phyloP scores from a whole-genome alignment of 2,329 filamentous ascomycete genomes.

The Clonostachys sp. region DNA sequence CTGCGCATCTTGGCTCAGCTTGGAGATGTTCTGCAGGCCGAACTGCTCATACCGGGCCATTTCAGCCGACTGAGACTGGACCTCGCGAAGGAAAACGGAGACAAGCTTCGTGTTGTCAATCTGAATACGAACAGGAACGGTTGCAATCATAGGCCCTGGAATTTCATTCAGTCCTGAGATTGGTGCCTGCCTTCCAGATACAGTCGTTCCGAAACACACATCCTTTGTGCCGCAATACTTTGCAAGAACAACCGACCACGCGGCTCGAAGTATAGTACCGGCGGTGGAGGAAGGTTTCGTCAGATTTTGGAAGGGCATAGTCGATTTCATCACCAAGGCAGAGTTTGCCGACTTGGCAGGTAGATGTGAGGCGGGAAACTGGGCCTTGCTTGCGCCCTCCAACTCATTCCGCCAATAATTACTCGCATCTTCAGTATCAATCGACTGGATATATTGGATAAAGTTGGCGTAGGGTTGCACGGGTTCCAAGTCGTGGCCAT shows the following conservation, averaged over 20 bases:
- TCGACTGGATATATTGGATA: conserved; percentile 2
- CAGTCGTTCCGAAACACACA: conserved; percentile 13
- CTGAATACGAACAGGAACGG: conserved; percentile 6
- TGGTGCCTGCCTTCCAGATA: conserved; percentile 13
- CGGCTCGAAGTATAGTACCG: conserved; percentile 14
- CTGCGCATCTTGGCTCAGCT: conserved; percentile 6
- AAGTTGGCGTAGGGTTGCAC: conserved; percentile 20
- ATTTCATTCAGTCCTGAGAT: conserved; percentile 4
- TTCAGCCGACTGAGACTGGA: conserved; percentile 7
- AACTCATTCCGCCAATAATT: conserved; percentile 8
- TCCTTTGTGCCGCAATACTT: conserved; percentile 9
- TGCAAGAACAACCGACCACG: conserved; percentile 16
- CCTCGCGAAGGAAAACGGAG: conserved; percentile 5
- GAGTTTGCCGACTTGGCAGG: background rate
- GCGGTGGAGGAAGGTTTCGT: conserved; percentile 6
- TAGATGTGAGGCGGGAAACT: background rate
- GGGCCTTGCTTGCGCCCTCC: background rate
- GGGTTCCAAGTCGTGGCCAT: conserved; percentile 7
- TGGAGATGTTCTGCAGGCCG: conserved; percentile 14
- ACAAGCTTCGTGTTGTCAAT: conserved; percentile 3
- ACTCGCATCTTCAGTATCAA: conserved; percentile 1
- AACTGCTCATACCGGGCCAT: conserved; percentile 12
- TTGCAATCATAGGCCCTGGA: conserved; percentile 9
- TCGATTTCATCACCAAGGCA: background rate
- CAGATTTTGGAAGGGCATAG: background rate